A percentile compares a stretch with the other conserved stretches of the same genome.
These are phyloP conservation scores for Vanrija pseudolonga DNA, from an alignment of 1,284 basidiomycete genomes.

Conservation along the genomic window DNA sequence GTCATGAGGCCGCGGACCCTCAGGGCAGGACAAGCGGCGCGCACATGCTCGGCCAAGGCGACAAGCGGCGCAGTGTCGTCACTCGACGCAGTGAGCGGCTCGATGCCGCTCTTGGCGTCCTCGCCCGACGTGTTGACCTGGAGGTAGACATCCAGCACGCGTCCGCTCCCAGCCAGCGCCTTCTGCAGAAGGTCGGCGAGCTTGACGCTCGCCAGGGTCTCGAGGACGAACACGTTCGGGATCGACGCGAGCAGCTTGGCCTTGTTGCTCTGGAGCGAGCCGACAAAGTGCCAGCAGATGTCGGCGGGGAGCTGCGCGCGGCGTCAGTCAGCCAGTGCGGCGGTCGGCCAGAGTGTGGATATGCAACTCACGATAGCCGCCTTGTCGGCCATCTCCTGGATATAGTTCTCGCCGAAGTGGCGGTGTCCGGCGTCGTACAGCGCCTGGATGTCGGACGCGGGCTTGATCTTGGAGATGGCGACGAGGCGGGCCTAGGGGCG, in stretches of 20 bases:
- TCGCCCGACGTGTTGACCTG: constrained; percentile 96
- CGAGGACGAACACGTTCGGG: constrained; percentile 81
- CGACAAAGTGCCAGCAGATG: constrained; percentile 97
- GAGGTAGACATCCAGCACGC: constrained; percentile 68
- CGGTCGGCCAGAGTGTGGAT: background rate
- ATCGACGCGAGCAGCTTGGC: constrained; percentile 82
- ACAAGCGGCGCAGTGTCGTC: constrained; percentile 54
- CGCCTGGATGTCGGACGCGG: constrained; percentile 76
- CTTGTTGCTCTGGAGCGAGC: constrained; percentile 92
- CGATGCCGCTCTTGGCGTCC: constrained; percentile 79
- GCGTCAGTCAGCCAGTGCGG: constrained; percentile 3
- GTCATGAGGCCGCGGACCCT: constrained; percentile 89
- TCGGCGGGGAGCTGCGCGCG: constrained; percentile 71
- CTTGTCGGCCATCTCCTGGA: constrained; percentile 91
- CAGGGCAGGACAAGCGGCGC: constrained; percentile 68
- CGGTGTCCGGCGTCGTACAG: constrained; percentile 75
- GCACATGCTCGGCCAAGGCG: constrained; percentile 67
- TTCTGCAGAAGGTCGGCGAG: constrained; percentile 80
- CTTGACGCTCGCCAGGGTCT: constrained; percentile 85
- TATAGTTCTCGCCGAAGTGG: constrained; percentile 98
- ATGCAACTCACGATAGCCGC: constrained; percentile 67
- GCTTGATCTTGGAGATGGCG: constrained; percentile 93
- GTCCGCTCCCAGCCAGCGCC: constrained; percentile 55
- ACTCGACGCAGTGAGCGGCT: constrained; percentile 54
- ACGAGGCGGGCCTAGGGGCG: constrained; percentile 58